Evolutionary conservation across 805 yeast genomes (phyloP), one percentile per base, ranked within the genome.

Genomic region (Kazachstania africana): DNA sequence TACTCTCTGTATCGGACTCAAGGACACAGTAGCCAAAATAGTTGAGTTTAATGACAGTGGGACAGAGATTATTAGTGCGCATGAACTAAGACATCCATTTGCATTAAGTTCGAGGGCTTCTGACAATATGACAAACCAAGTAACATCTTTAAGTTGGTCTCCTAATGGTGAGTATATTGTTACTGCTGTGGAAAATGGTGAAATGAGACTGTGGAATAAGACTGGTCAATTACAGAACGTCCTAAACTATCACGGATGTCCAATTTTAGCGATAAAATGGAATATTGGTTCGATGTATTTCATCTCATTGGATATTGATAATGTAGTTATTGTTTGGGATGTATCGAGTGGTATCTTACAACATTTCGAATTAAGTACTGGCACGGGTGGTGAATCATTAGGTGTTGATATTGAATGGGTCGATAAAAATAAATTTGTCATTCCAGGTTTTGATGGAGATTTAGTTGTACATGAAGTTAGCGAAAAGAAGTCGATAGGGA

Each of bases 371-470:
- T 39, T 52, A 5, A 39, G 40, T 15, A 47, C 45, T 12, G 10
- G 12, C 4, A 14, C 20, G n/a, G 27, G 22, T 14, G 37, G 42
- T 17, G 31, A 28, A 5, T 16, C 22, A 8, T 41, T 59, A 16
- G 76, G 78, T 1, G 62, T 69, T 3, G 81, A 72, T 37, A 71
- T 77, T 3, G 72, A 76, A 39, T 84, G 95, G 94, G 60, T 85
- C 12, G 81, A 74, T 43, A 69, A 69, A 21, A 53, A 58, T 33
- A 79, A 73, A 42, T 79, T 79, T 52, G 81, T 82, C 3, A 55
- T 78, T n/a, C 78, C 94, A 1, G 78, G 81, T 0, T 45, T 62
- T 3, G 65, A 65, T 31, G 65, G 72, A 30, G 45, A 71, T 5
- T 68, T 82, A 8, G 51, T 67, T 15, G 72, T 83, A 1, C 73